A percentile compares a stretch with the other conserved stretches of the same genome.
Conservation (phyloP, 1,284 basidiomycete species). For the Cutaneotrichosporon sp. region DNA sequence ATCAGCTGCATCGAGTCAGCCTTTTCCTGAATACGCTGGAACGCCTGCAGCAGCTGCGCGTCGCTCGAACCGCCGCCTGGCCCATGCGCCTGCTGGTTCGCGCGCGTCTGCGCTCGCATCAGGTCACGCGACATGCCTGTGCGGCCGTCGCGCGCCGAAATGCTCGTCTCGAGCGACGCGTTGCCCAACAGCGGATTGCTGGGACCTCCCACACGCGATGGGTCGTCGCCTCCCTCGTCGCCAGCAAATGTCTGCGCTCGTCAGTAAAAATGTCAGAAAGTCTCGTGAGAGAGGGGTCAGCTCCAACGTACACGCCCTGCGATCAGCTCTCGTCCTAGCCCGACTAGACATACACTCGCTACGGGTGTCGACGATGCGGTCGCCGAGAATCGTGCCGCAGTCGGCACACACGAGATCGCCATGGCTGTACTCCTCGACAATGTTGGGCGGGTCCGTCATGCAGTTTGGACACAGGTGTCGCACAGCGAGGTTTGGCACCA, state of each 20-base stretch:
- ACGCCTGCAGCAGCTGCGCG: slow-evolving; percentile 84
- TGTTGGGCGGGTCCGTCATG: slow-evolving; percentile 82
- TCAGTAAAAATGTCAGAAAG: slow-evolving; percentile 2
- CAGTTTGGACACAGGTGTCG: slow-evolving; percentile 93
- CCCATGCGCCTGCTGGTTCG: slow-evolving; percentile 59
- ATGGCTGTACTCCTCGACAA: slow-evolving; percentile 94
- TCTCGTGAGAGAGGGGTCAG: background rate
- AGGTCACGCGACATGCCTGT: slow-evolving; percentile 87
- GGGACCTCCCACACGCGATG: slow-evolving; percentile 97
- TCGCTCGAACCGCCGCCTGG: slow-evolving; percentile 72
- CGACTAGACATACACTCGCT: slow-evolving; percentile 70
- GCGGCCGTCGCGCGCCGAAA: slow-evolving; percentile 90
- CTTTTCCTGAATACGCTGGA: slow-evolving; percentile 89
- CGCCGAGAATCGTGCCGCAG: slow-evolving; percentile 92
- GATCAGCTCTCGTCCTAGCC: slow-evolving; percentile 7
- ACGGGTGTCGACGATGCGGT: slow-evolving; percentile 93
- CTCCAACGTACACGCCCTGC: slow-evolving; percentile 59
- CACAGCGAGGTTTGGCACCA: slow-evolving; percentile 63
- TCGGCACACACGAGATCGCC: slow-evolving; percentile 96
- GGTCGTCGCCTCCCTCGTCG: slow-evolving; percentile 92
- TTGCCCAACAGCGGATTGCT: slow-evolving; percentile 72
- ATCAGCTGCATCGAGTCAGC: slow-evolving; percentile 89
- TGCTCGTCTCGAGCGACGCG: slow-evolving; percentile 68
- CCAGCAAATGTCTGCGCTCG: slow-evolving; percentile 84
- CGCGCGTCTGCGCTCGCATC: slow-evolving; percentile 68